Base-by-base conservation (phyloP, 768 basidiomycete genomes). In the Rubroboletus satanas region DNA sequence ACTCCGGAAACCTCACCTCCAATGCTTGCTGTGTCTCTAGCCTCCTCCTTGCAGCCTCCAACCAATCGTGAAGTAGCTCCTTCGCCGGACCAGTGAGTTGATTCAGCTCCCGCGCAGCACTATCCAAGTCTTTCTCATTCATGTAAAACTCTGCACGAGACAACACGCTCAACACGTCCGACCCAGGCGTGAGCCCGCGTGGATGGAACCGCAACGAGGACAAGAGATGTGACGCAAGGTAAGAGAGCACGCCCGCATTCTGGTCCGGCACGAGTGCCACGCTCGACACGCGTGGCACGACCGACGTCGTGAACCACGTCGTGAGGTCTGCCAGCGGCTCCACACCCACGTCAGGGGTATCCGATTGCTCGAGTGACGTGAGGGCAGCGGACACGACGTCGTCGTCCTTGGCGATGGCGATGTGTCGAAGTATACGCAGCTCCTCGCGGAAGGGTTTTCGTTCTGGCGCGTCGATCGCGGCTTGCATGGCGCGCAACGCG, bases 181-280 rank as follows among this genome's bases (percentile, higher is more conserved):
- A 73, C 3, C 95, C 95, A 38, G 83, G 76, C 5, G 36, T 26
- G 18, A 90, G 75, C 0, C 95, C 94, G 17, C 84, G 83, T 58
- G 88, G 78, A 68, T 83, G 83, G 77, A 98, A 96, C 51, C 84
- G 77, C 59, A 97, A 78, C 38, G 81, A 75, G 11, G 89, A 87
- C 48, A 97, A 73, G 26, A 85, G 74, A 47, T 84, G 80, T n/a
- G 89, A 92, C 12, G 91, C 87, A 21, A 97, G 74, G 68, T 93
- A 90, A 2, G 93, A 87, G 12, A 97, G 76, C 38, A 98, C 79
- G 21, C 93, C 93, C 4, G 93, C 93, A 63, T 93, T 80, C 71
- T 86, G 78, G 62, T 96, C 91, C 3, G 97, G 97, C 3, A 98
- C 93, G 46, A 99, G 79, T 7, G 95, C 89, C n/a, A 97, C 93